A percentile compares a stretch with the other conserved stretches of the same genome.
phyloP scores from a whole-genome alignment of 129 eudicot species.

The Flaveria robusta region DNA sequence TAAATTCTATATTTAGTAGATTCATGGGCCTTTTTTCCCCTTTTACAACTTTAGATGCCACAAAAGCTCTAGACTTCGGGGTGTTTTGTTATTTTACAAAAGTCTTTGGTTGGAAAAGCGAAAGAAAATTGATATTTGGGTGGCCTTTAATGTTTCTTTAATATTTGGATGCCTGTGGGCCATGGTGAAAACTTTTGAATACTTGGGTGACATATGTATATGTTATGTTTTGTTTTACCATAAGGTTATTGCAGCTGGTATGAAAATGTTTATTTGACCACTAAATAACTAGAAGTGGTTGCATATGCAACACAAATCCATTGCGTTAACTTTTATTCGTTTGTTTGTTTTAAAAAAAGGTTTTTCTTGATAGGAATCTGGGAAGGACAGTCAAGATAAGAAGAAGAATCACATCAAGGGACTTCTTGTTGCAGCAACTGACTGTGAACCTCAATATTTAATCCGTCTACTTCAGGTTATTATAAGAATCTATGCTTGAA shows the following conservation, averaged over 20 bases:
- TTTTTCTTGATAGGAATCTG: constrained; percentile 63
- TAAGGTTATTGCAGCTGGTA: background rate
- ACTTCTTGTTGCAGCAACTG: constrained; percentile 89
- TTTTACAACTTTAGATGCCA: too few species aligned
- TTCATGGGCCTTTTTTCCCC: too few species aligned
- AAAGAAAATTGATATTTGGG: too few species aligned
- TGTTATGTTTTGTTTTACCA: background rate
- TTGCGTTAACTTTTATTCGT: background rate
- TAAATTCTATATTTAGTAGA: too few species aligned
- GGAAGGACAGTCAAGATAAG: constrained; percentile 86
- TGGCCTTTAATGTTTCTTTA: too few species aligned
- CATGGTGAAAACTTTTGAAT: background rate
- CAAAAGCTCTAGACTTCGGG: too few species aligned
- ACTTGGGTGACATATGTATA: background rate
- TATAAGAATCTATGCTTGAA: background rate
- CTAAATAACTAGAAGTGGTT: background rate
- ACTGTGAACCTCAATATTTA: constrained; percentile 85
- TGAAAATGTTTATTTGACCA: background rate
- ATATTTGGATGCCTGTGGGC: background rate
- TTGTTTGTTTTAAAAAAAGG: background rate
- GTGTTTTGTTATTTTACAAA: too few species aligned
- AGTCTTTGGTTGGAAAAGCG: too few species aligned
- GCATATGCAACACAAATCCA: background rate
- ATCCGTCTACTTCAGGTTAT: constrained; percentile 92
- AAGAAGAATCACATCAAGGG: constrained; percentile 83